These are phyloP conservation scores for Paradendryphiella salina DNA, from an alignment of 2,329 filamentous ascomycete genomes.

Conservation along the genomic window DNA sequence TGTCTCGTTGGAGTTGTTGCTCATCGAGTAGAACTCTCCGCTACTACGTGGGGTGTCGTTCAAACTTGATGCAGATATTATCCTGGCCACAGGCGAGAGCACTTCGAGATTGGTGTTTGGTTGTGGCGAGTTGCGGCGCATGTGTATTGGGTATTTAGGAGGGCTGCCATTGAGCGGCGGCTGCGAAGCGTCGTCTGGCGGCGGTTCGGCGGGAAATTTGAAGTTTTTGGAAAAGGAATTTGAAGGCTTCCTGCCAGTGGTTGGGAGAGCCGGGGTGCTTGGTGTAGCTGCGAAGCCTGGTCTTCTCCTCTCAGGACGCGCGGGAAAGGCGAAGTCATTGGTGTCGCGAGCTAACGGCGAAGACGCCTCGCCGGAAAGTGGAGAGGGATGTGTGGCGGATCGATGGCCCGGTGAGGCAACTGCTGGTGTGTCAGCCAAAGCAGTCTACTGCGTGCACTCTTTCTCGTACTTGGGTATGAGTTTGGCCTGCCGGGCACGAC, in stretches of 20 bases:
- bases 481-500: conserved; percentile 58
- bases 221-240: conserved; percentile 55
- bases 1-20: conserved; percentile 94
- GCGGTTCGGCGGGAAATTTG: conserved; percentile 58
- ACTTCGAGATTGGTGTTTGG: conserved; percentile 58
- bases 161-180: conserved; percentile 30
- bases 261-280: conserved; percentile 48
- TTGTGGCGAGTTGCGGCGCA: conserved; percentile 29
- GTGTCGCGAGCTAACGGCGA: conserved; percentile 38
- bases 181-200: conserved; percentile 35
- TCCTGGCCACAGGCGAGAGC: conserved; percentile 64
- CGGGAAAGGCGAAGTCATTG: conserved; percentile 37
- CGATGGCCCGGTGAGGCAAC: conserved; percentile 38
- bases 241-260: conserved; percentile 45
- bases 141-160: conserved; percentile 48
- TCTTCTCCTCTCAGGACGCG: conserved; percentile 32
- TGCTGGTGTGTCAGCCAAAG: conserved; percentile 26
- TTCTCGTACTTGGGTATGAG: conserved; percentile 37
- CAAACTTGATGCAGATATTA: conserved; percentile 77
- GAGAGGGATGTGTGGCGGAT: conserved; percentile 48
- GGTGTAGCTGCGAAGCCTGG: conserved; percentile 45
- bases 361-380: conserved; percentile 47
- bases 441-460: background rate
- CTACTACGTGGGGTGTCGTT: conserved; percentile 83
- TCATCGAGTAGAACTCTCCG: conserved; percentile 90